Base-by-base conservation (phyloP, 2,329 filamentous ascomycete species). In the Aspergillus sp. region DNA sequence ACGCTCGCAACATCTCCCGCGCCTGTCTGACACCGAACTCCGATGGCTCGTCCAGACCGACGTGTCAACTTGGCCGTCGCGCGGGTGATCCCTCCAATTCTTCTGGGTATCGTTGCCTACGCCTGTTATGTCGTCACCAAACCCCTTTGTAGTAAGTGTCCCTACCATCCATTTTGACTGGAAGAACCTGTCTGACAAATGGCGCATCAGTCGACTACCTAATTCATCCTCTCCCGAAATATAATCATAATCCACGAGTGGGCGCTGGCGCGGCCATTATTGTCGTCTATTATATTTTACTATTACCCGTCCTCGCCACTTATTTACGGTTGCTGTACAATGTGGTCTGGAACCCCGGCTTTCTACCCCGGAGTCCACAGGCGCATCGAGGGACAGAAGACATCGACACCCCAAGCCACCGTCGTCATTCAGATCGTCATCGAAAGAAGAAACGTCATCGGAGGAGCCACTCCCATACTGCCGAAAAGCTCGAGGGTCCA, bases 271-370 rank as follows among this genome's bases (percentile, higher is more conserved):
- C 87, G 52, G 83, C 82, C 11, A 82, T 96, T 51, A 76, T 95
- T 42, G 81, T 84, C 24, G 71, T 92, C 20, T 91, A 89, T 72
- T 88, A 87, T 64, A 48, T 92, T 49, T 77, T 95, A 49, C 76
- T 96, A 42, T 60, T 88, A 14, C 77, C 87, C 26, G 82, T 90
- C 64, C 65, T 86, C 20, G 63, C 77, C 30, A 80, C 86, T 17
- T 96, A 95, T 70, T 65, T 88, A 17, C 87, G 91, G 57, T 81
- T 92, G 9, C 70, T 92, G 40, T 74, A 84, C 56, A 81, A 82
- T 32, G 85, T 95, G 47, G 80, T 83, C 53, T 77, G 77, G 60
- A 82, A 91, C 59, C 87, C 91, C 0, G 92, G 90, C 3, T 82
- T 90, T 49, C 79, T 92, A 0, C 86, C 89, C 0, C 80, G 87